These are phyloP conservation scores for Senna siamea DNA, from an alignment of 306 rosid species.

Conservation along the genomic window DNA sequence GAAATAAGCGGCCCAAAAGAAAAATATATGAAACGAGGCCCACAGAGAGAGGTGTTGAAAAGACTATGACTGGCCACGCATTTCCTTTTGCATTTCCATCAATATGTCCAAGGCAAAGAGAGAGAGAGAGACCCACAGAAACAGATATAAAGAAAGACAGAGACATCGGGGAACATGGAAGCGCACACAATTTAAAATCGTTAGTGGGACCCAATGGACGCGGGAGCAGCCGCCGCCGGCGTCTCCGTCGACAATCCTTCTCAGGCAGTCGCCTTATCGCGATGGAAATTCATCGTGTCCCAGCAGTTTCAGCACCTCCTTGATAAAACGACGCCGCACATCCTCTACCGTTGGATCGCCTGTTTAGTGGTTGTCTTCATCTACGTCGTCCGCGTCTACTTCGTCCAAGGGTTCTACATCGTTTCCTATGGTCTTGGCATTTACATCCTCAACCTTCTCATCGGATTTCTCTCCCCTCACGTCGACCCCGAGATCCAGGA, in stretches of 20 bases:
- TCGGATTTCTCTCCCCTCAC: conserved; percentile 94
- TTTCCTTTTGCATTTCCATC: too few relatives aligned
- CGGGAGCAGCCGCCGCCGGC: conserved; percentile 54
- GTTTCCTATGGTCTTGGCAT: conserved; percentile 91
- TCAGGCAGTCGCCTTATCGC: conserved; percentile 53
- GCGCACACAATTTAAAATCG: too few relatives aligned
- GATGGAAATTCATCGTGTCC: conserved; percentile 60
- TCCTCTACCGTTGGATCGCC: conserved; percentile 75
- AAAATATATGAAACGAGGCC: too few relatives aligned
- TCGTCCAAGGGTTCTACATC: conserved; percentile 86
- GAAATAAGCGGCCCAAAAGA: too few relatives aligned
- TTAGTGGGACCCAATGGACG: conserved; percentile 49
- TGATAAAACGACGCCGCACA: conserved; percentile 75
- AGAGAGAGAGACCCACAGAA: too few relatives aligned
- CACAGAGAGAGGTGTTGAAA: too few relatives aligned
- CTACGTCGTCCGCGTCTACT: conserved; percentile 76
- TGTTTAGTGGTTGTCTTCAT: conserved; percentile 47
- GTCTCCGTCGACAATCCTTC: conserved; percentile 40
- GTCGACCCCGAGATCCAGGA: conserved; percentile 86
- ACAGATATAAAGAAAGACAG: too few relatives aligned
- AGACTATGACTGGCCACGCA: too few relatives aligned
- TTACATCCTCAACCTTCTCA: conserved; percentile 84
- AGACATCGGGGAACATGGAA: too few relatives aligned
- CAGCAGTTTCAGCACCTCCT: conserved; percentile 76
- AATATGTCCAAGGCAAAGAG: too few relatives aligned